Evolutionary conservation across 768 basidiomycete genomes (phyloP), one percentile per base, ranked within the genome.

Genomic region (Russula sp.): DNA sequence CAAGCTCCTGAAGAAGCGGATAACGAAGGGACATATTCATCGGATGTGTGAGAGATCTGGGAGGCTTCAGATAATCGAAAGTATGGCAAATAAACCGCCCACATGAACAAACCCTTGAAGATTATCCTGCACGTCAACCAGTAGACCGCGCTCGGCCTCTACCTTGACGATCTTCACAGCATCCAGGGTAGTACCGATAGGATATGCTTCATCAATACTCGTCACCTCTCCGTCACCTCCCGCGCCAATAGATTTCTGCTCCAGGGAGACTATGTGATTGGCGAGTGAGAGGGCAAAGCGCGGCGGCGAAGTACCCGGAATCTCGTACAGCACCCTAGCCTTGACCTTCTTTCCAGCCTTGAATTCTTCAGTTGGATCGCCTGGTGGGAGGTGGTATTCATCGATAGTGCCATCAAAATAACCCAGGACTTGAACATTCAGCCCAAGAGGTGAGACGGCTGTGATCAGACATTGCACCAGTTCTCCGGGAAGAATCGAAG

Each of bases 331-430:
- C 34, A 98, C 81, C 67, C 96, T 79, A 0, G 89, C 88, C 71
- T 90, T 92, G 69, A 98, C 77, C 76, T 89, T 90, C 74, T 86
- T 81, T 3, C 88, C 89, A 50, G 86, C 71, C 71, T 85, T 87
- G 73, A 81, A 83, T 13, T 75, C 70, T 57, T 80, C 79, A 24
- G 74, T 76, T 46, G 76, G 70, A 6, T 73, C 69, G 40, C 79
- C 79, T 14, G 77, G 76, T 24, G 73, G 80, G 16, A 96, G 76
- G 75, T 98, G 96, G 62, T 88, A 82, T 40, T 84, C 79, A 71
- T 97, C 94, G 28, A 90, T 80, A 0, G 93, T 96, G 36, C 94
- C 96, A 42, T 92, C 88, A 75, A 94, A 98, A 74, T 89, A 95
- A 0, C 93, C 94, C 28, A 95, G 81, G 20, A 98, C 79, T 75